These are phyloP conservation scores for Pleurotus pulmonarius DNA, from an alignment of 768 basidiomycete species.

Conservation along the genomic window DNA sequence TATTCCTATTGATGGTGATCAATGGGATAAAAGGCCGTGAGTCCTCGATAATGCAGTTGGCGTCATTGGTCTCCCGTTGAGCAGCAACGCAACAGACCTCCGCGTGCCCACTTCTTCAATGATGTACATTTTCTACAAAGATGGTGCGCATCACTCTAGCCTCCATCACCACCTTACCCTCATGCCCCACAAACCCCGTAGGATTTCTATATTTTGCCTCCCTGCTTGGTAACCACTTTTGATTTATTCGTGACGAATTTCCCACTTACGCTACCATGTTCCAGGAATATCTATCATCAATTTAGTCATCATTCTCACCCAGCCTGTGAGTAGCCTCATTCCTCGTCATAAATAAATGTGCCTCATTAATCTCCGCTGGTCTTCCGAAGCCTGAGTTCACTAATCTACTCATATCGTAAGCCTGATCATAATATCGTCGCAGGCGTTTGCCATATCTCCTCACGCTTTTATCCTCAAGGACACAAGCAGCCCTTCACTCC, in stretches of 20 bases:
- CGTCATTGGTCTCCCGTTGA: not conserved
- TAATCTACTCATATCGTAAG: conserved; percentile 4
- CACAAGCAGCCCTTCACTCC: conserved; percentile 4
- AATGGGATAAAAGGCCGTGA: not conserved
- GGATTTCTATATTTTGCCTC: conserved; percentile 1
- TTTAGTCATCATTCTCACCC: conserved; percentile 2
- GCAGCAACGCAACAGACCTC: not conserved
- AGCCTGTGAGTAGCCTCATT: not conserved
- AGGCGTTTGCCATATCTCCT: not conserved
- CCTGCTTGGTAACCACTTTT: not conserved
- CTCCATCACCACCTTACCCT: too few species aligned
- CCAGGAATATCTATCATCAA: not conserved
- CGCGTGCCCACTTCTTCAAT: not conserved
- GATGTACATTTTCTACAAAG: conserved; percentile 6
- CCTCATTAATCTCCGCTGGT: not conserved
- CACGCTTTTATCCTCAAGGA: not conserved
- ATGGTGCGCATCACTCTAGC: not conserved
- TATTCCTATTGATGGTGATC: conserved; percentile 1
- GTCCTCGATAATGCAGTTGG: not conserved
- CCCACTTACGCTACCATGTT: too few species aligned
- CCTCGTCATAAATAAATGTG: not conserved
- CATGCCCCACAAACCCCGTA: not conserved
- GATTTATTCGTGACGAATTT: too few species aligned
- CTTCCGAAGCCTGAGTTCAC: not conserved
- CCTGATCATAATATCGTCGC: not conserved